Percentiles rank a stretch among this genome's conserved stretches.
phyloP scores from a whole-genome alignment of 1,284 basidiomycete genomes.

The Cutaneotrichosporon sp. region DNA sequence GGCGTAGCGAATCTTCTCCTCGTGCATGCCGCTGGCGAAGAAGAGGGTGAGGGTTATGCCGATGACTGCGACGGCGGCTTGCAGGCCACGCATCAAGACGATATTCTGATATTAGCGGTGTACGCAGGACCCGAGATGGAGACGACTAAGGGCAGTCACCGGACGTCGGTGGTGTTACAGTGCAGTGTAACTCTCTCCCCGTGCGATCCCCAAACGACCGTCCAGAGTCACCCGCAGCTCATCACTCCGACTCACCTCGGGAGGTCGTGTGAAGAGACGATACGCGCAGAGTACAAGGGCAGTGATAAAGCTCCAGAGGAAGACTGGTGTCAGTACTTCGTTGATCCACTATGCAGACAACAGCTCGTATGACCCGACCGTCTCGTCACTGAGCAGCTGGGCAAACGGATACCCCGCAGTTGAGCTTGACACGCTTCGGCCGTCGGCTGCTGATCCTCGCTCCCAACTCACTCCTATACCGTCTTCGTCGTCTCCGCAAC shows the following conservation, averaged over 20 bases:
- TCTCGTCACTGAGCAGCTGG: too few relatives aligned
- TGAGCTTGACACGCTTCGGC: too few relatives aligned
- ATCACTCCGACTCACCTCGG: slow-evolving; percentile 23
- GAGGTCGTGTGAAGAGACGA: slow-evolving; percentile 29
- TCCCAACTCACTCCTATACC: slow-evolving; percentile 74
- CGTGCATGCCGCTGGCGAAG: slow-evolving; percentile 94
- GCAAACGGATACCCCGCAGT: too few relatives aligned
- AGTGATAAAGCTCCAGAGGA: slow-evolving; percentile 37
- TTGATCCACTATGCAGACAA: too few relatives aligned
- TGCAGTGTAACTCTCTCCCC: too few relatives aligned
- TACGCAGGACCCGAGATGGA: not conserved
- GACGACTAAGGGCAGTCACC: too few relatives aligned
- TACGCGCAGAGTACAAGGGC: slow-evolving; percentile 29
- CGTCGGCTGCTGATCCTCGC: not conserved
- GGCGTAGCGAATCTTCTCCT: slow-evolving; percentile 92
- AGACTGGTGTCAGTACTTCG: slow-evolving; percentile 26
- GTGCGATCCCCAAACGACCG: too few relatives aligned
- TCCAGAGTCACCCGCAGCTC: too few relatives aligned
- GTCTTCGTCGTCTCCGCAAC: slow-evolving; percentile 71
- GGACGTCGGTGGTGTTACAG: too few relatives aligned
- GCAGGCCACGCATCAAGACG: slow-evolving; percentile 40
- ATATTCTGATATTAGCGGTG: slow-evolving; percentile 19
- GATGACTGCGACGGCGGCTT: slow-evolving; percentile 72
- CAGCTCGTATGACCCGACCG: too few relatives aligned
- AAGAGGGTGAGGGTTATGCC: slow-evolving; percentile 88